Percentiles rank a stretch among this genome's conserved stretches.
Conservation (phyloP, 352 stramenopile species). For the Globisporangium recalcitrans region DNA sequence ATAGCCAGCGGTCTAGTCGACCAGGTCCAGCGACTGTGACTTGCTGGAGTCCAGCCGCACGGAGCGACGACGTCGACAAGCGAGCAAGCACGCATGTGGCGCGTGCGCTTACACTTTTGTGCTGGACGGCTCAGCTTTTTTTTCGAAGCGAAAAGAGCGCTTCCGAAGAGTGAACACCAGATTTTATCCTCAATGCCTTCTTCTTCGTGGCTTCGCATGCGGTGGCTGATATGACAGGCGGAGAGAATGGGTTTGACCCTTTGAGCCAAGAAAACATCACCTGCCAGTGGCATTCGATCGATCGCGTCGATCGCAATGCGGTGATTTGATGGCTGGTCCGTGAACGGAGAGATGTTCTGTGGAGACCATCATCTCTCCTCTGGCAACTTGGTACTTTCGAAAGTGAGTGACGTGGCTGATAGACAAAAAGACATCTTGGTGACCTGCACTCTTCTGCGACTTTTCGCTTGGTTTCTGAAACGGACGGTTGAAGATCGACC, state of each 20-base stretch:
- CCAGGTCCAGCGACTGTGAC: no score
- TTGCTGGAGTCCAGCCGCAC: no score
- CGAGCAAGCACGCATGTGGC: no score
- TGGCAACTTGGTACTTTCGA: background rate
- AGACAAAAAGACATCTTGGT: background rate
- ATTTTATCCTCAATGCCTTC: background rate
- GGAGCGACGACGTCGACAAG: background rate
- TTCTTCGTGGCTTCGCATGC: background rate
- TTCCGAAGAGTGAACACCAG: no score
- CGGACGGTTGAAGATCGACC: background rate
- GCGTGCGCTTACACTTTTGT: background rate
- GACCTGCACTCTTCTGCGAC: background rate
- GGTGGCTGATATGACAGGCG: background rate
- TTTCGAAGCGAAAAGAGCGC: no score
- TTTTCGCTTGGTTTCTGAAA: background rate
- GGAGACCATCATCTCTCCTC: background rate
- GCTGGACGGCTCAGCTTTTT: constrained; percentile 1
- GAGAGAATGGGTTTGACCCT: background rate
- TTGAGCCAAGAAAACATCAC: background rate
- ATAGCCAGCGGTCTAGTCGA: no score
- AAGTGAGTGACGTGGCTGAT: background rate
- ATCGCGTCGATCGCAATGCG: no score
- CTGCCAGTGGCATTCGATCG: background rate
- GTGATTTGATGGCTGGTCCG: no score
- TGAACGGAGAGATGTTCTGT: no score